These are phyloP conservation scores for Hydnum rufescens DNA, from an alignment of 768 basidiomycete species.

Conservation along the genomic window DNA sequence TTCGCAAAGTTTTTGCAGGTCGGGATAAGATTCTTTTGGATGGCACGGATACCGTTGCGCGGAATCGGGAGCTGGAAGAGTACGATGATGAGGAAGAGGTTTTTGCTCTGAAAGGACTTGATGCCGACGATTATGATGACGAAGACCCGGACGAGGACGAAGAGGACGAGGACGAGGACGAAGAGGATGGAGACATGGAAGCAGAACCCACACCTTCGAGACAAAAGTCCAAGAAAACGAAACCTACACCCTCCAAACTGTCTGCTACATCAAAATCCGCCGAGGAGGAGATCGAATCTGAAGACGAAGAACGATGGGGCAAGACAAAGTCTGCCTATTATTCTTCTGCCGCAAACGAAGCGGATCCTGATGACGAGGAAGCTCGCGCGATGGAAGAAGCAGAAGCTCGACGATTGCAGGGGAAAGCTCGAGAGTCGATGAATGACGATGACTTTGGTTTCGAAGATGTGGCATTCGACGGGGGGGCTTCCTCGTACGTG, in stretches of 20 bases:
- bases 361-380: slow-evolving; percentile 74
- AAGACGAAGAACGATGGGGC: slow-evolving; percentile 66
- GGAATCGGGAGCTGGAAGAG: slow-evolving; percentile 20
- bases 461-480: slow-evolving; percentile 28
- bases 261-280: slow-evolving; percentile 9
- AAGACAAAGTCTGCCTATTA: slow-evolving; percentile 64
- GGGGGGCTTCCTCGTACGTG: no score
- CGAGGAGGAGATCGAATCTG: slow-evolving; percentile 17
- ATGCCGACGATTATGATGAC: slow-evolving; percentile 16
- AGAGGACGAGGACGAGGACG: slow-evolving; percentile 20
- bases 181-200: slow-evolving; percentile 19
- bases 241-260: slow-evolving; percentile 13
- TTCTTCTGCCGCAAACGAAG: slow-evolving; percentile 48
- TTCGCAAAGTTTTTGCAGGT: slow-evolving; percentile 40
- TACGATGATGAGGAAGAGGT: slow-evolving; percentile 59
- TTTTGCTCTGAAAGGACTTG: slow-evolving; percentile 46
- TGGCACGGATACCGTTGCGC: slow-evolving; percentile 21
- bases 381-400: slow-evolving; percentile 73
- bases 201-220: slow-evolving; percentile 9
- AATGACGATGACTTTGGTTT: slow-evolving; percentile 71
- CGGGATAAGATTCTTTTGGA: slow-evolving; percentile 64
- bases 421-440: slow-evolving; percentile 50
- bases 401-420: slow-evolving; percentile 64
- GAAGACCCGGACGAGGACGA: slow-evolving; percentile 23
- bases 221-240: slow-evolving; percentile 16